Conservation (phyloP, 148 eudicot species). For the Rhododendron simsii region DNA sequence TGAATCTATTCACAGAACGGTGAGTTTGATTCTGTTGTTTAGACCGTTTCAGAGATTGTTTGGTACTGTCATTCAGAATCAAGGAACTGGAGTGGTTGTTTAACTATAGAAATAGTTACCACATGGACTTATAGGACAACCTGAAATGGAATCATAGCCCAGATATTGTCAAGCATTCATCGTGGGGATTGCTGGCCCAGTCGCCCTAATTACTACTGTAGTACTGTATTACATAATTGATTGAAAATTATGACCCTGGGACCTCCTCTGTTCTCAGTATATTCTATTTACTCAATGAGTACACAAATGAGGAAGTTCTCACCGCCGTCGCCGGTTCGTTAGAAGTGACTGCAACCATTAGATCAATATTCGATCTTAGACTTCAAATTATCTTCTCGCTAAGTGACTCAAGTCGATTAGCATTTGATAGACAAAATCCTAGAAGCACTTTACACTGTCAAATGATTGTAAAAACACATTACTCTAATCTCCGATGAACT, state of each 20-base stretch:
- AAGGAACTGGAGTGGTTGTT: neutral
- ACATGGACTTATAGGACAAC: neutral
- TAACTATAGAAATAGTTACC: neutral
- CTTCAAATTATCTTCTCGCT: too few relatives aligned
- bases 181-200: neutral
- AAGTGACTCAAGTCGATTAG: neutral
- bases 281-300: neutral
- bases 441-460: neutral
- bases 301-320: neutral
- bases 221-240: neutral
- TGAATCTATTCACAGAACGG: neutral
- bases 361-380: too few relatives aligned
- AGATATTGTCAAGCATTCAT: neutral
- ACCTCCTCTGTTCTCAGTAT: neutral
- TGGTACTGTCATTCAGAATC: neutral
- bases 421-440: neutral
- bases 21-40: neutral
- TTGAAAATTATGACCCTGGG: neutral
- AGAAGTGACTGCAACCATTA: neutral
- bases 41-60: neutral
- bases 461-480: neutral
- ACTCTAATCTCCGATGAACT: neutral
- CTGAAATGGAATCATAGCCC: neutral
- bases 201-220: neutral
- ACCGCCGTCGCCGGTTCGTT: neutral